Evolutionary conservation across 2,329 filamentous ascomycete genomes (phyloP).

Genomic region (Pseudogymnoascus sp.): DNA sequence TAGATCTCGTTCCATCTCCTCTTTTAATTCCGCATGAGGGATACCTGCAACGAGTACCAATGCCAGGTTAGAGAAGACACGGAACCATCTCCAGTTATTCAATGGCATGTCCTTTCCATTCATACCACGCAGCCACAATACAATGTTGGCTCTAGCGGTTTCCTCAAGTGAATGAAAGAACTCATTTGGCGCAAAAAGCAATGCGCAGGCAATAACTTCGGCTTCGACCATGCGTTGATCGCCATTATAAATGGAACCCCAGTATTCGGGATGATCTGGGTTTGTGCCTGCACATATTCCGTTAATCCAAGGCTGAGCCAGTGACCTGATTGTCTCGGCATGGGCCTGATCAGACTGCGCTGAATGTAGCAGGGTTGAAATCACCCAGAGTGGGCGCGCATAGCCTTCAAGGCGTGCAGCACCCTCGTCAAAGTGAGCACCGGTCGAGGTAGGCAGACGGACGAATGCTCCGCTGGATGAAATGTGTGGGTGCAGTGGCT

Average conservation of each 20-base stretch:
- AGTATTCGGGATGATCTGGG: slow-evolving; percentile 33
- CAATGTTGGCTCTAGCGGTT: slow-evolving; percentile 29
- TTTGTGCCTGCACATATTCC: slow-evolving; percentile 23
- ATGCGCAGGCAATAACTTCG: slow-evolving; percentile 40
- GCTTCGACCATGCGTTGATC: slow-evolving; percentile 47
- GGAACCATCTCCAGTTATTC: slow-evolving; percentile 45
- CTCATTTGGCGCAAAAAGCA: slow-evolving; percentile 34
- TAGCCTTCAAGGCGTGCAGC: slow-evolving; percentile 15
- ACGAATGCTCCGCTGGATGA: slow-evolving; percentile 10
- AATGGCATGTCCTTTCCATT: slow-evolving; percentile 36
- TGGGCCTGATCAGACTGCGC: background rate
- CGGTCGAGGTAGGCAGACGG: slow-evolving; percentile 7
- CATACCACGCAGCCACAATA: slow-evolving; percentile 34
- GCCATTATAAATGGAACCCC: slow-evolving; percentile 36
- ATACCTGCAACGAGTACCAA: slow-evolving; percentile 34
- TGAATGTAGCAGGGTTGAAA: slow-evolving; percentile 9
- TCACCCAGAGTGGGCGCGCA: slow-evolving; percentile 13
- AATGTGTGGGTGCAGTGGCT: slow-evolving; percentile 8
- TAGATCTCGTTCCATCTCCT: slow-evolving; percentile 34
- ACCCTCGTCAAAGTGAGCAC: slow-evolving; percentile 13
- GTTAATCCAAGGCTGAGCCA: slow-evolving; percentile 6
- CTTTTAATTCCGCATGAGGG: slow-evolving; percentile 25
- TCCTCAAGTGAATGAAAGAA: slow-evolving; percentile 27
- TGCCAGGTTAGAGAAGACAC: slow-evolving; percentile 40
- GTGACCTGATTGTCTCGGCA: background rate